Conservation (phyloP, 2,329 filamentous ascomycete species). For the Colletotrichum cordylinicola region DNA sequence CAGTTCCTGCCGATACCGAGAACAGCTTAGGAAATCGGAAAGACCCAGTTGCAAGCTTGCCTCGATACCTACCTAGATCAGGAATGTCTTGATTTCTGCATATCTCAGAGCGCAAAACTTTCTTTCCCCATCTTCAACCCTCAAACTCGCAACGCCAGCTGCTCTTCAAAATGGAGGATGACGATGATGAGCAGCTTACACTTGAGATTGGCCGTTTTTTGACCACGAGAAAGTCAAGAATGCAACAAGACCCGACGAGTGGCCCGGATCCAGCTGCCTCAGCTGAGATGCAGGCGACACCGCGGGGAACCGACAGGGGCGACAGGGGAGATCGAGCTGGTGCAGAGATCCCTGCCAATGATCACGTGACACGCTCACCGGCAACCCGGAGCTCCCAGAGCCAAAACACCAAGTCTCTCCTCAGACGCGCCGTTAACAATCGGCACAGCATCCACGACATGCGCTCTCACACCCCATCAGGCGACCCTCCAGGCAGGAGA, state of each 20-base stretch:
- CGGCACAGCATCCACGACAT: conserved; percentile 33
- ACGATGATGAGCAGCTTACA: background rate
- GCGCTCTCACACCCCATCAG: conserved; percentile 28
- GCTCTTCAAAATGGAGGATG: background rate
- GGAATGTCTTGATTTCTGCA: background rate
- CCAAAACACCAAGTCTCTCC: conserved; percentile 19
- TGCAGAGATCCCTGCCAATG: background rate
- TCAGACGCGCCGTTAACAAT: conserved; percentile 6
- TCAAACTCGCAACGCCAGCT: background rate
- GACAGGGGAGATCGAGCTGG: background rate
- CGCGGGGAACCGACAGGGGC: background rate
- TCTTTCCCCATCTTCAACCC: background rate
- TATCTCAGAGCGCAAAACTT: background rate
- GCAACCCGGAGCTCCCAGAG: background rate
- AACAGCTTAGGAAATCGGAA: background rate
- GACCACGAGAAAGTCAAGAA: background rate
- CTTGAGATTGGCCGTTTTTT: background rate
- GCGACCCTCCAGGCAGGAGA: conserved; percentile 34
- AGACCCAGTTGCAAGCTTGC: background rate
- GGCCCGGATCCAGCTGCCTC: background rate
- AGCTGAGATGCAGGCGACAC: background rate
- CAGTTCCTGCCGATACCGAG: background rate
- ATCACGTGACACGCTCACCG: conserved; percentile 14
- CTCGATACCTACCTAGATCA: background rate
- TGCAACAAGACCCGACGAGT: background rate